Conservation (phyloP, 2,329 filamentous ascomycete species). For the Colletotrichum limetticola region DNA sequence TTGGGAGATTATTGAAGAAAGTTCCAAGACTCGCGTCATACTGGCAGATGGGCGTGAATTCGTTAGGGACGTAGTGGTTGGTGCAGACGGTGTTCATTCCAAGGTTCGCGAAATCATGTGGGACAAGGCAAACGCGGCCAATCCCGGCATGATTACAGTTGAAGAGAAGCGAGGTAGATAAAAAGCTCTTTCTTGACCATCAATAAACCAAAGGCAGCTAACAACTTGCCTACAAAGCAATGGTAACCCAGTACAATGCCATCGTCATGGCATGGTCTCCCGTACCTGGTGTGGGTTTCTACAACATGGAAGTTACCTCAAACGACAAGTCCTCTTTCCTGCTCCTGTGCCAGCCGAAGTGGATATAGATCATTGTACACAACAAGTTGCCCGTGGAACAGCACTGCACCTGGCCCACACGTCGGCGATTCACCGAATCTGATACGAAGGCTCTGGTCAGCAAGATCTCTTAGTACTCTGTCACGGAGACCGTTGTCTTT, state of each 20-base stretch:
- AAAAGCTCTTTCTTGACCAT: background rate
- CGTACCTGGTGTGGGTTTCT: constrained; percentile 25
- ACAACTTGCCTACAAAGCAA: constrained; percentile 7
- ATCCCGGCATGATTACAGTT: constrained; percentile 29
- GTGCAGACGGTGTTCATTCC: background rate
- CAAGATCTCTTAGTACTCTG: constrained; percentile 39
- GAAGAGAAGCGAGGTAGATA: constrained; percentile 37
- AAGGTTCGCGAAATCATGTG: constrained; percentile 37
- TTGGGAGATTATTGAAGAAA: background rate
- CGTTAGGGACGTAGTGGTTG: background rate
- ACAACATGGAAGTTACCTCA: constrained; percentile 28
- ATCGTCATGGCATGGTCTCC: constrained; percentile 26
- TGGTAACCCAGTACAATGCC: constrained; percentile 34
- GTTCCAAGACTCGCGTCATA: background rate
- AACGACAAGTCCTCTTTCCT: constrained; percentile 40
- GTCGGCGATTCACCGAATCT: constrained; percentile 44
- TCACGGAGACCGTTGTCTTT: constrained; percentile 45
- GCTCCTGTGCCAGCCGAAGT: constrained; percentile 37
- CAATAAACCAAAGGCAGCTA: background rate
- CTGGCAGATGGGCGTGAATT: background rate
- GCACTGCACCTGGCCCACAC: constrained; percentile 34
- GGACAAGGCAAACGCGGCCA: constrained; percentile 34
- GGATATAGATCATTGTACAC: background rate
- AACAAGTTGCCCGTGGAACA: background rate
- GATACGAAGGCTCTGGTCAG: constrained; percentile 43